Base-by-base conservation (phyloP, 495 filamentous ascomycete genomes). In the Daldinia concentrica region DNA sequence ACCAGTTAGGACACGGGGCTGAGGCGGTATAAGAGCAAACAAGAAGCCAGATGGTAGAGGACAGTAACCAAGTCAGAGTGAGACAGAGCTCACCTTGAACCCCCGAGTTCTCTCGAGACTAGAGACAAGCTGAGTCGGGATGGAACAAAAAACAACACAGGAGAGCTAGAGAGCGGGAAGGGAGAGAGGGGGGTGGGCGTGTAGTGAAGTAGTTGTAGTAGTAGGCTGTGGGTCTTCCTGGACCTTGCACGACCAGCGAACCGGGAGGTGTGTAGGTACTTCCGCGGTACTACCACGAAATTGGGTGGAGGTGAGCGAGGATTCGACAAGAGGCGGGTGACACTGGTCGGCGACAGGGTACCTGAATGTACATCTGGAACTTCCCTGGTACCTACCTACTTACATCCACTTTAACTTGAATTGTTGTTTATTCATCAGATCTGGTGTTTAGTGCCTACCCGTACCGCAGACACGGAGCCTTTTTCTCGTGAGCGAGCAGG, bases 111-210 rank as follows among this genome's bases (percentile, higher is more conserved):
- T 73, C 57, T 78, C 59, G 64, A 70, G 62, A 69, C 71, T 63
- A 79, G 75, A 78, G 77, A 76, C 73, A 79, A 66, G 62, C 67
- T 75, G 67, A 66, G 72, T 68, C 68, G 78, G 59, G 75, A 76
- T 76, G 76, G 71, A 79, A 69, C 76, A 77, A 75, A 73, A 75
- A 64, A 64, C 69, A 75, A 72, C 66, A 72, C 74, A 74, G 69
- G 74, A 77, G 69, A 70, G 36, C 75, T 76, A 57, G 74, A 74
- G 72, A 79, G 69, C 70, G 68, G 73, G 65, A 80, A 75, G 78
- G 75, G 70, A 76, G 77, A 76, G 71, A 69, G 66, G 71, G 76
- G 72, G 79, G 70, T 69, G 66, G 77, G 64, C 76, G 74, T 71
- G 71, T 76, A 68, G 70, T 66, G 52, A 68, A 68, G 65, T 74